Percentiles rank a stretch among this genome's conserved stretches.
phyloP scores from a whole-genome alignment of 495 filamentous ascomycete genomes.

The Aspergillus steynii region DNA sequence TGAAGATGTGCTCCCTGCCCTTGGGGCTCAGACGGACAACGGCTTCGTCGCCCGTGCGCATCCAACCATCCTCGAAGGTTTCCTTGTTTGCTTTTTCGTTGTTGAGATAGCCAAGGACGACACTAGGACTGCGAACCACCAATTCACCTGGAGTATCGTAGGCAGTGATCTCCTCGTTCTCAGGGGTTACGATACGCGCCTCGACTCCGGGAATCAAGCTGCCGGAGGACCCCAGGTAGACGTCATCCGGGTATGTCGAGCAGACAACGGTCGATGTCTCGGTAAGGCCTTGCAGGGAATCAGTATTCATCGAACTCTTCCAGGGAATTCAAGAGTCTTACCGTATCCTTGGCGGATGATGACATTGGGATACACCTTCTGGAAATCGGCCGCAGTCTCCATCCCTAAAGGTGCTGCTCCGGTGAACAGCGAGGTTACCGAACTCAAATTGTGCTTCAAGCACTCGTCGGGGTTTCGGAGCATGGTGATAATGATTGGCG shows the following conservation, averaged over 20 bases:
- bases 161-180: conserved; percentile 72
- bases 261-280: conserved; percentile 77
- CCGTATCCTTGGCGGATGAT: conserved; percentile 79
- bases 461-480: conserved; percentile 62
- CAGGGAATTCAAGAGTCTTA: conserved; percentile 28
- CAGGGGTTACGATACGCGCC: conserved; percentile 68
- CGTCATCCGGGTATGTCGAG: conserved; percentile 63
- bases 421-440: conserved; percentile 66
- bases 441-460: conserved; percentile 73
- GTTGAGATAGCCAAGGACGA: conserved; percentile 81
- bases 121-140: conserved; percentile 70
- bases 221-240: conserved; percentile 73
- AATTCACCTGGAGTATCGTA: conserved; percentile 83
- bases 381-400: conserved; percentile 71
- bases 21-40: conserved; percentile 61
- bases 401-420: conserved; percentile 82
- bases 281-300: conserved; percentile 61
- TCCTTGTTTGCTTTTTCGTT: conserved; percentile 81
- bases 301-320: conserved; percentile 7
- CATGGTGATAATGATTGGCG: conserved; percentile 85
- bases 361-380: conserved; percentile 64
- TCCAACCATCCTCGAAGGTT: conserved; percentile 77
- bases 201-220: conserved; percentile 66
- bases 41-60: conserved; percentile 85
- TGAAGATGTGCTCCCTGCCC: conserved; percentile 75